Conservation (phyloP, 2,329 filamentous ascomycete species). For the Chaetomium sp. region DNA sequence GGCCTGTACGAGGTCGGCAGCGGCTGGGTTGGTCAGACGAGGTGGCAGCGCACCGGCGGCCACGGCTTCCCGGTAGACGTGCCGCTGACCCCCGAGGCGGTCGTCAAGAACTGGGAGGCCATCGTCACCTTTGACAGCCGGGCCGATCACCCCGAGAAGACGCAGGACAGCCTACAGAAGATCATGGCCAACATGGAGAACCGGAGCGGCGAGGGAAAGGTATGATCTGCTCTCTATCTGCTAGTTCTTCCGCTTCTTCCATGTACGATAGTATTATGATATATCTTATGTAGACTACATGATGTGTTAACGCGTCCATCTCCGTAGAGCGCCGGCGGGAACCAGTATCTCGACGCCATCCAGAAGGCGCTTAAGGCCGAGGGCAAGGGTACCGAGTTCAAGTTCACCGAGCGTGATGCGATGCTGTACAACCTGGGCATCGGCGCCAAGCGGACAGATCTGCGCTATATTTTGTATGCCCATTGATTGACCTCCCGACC, state of each 20-base stretch:
- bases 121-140: conserved; percentile 87
- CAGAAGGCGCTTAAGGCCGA: conserved; percentile 72
- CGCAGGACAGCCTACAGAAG: conserved; percentile 75
- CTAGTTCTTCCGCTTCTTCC: conserved; percentile 27
- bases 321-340: conserved; percentile 40
- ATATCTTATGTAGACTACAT: conserved; percentile 34
- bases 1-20: conserved; percentile 92
- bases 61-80: conserved; percentile 89
- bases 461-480: conserved; percentile 74
- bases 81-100: conserved; percentile 79
- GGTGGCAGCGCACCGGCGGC: conserved; percentile 91
- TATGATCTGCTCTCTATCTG: conserved; percentile 50
- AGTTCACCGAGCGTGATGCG: conserved; percentile 81
- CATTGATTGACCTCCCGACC: not conserved
- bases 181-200: conserved; percentile 82
- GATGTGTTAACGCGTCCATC: conserved; percentile 32
- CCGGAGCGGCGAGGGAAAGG: conserved; percentile 61
- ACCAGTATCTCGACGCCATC: conserved; percentile 73
- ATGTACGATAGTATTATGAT: conserved; percentile 32
- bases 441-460: conserved; percentile 86
- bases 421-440: conserved; percentile 96
- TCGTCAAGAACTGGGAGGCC: conserved; percentile 72
- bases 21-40: conserved; percentile 87
- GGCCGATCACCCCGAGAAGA: conserved; percentile 81
- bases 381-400: conserved; percentile 72